phyloP scores from a whole-genome alignment of 768 basidiomycete species.

The Hygrocybe coccinea region DNA sequence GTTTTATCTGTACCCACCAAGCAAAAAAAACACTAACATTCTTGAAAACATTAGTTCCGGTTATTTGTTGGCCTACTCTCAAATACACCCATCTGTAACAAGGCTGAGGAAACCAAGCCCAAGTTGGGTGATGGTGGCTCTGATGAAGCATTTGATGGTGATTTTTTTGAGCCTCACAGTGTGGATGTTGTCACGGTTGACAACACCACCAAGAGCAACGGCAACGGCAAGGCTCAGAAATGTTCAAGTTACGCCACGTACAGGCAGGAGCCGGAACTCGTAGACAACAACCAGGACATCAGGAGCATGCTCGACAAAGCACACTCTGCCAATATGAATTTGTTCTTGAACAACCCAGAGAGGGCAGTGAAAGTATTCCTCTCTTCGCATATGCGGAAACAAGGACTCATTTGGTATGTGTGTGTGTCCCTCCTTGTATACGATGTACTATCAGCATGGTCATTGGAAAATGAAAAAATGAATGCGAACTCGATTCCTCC shows the following conservation, averaged over 20 bases:
- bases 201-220: no score
- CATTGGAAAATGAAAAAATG: no score
- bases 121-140: constrained; percentile 32
- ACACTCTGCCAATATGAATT: constrained; percentile 34
- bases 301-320: constrained; percentile 33
- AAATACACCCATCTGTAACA: constrained; percentile 42
- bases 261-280: constrained; percentile 28
- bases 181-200: not conserved
- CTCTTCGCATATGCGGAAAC: constrained; percentile 64
- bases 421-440: constrained; percentile 4
- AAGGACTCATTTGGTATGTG: no score
- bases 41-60: constrained; percentile 47
- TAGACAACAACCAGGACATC: constrained; percentile 36
- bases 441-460: not conserved
- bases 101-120: no score
- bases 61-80: constrained; percentile 55
- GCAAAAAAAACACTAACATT: no score
- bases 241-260: constrained; percentile 35
- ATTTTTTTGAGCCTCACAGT: not conserved
- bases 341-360: constrained; percentile 63
- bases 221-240: not conserved
- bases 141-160: not conserved
- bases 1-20: no score
- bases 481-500: no score
- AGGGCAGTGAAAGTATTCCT: constrained; percentile 57